phyloP scores from a whole-genome alignment of 306 rosid species.

The Citrullus colocynthis region DNA sequence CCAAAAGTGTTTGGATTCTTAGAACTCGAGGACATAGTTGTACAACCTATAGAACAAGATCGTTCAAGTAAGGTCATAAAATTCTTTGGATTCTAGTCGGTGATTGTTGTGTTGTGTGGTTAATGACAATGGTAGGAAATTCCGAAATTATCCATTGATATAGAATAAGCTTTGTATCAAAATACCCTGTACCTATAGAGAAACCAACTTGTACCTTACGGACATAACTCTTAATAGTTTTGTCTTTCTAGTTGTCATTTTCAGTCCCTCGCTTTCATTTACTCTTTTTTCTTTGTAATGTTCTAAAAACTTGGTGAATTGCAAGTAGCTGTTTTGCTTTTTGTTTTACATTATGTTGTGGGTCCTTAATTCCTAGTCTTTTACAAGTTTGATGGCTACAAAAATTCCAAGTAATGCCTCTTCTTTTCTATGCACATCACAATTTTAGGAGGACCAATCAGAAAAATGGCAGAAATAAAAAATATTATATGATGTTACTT shows the following conservation, averaged over 20 bases:
- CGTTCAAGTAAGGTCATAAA: too few species aligned
- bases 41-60: too few species aligned
- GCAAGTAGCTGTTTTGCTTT: neutral
- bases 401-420: neutral
- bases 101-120: neutral
- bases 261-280: neutral
- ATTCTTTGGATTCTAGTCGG: neutral
- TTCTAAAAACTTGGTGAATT: neutral
- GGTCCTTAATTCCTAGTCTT: neutral
- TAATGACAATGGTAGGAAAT: neutral
- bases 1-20: neutral
- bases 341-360: neutral
- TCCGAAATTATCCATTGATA: neutral
- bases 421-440: neutral
- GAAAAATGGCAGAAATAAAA: neutral
- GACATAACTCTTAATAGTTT: neutral
- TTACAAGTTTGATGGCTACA: neutral
- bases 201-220: slow-evolving; percentile 3
- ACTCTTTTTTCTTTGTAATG: neutral
- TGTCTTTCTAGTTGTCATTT: neutral
- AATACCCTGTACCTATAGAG: neutral
- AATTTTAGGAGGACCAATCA: neutral
- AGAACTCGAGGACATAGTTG: too few species aligned
- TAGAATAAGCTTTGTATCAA: neutral
- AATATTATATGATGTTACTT: neutral